Evolutionary conservation across 768 basidiomycete genomes (phyloP), one percentile per base, ranked within the genome.

Genomic region (Lenzites betulinus): DNA sequence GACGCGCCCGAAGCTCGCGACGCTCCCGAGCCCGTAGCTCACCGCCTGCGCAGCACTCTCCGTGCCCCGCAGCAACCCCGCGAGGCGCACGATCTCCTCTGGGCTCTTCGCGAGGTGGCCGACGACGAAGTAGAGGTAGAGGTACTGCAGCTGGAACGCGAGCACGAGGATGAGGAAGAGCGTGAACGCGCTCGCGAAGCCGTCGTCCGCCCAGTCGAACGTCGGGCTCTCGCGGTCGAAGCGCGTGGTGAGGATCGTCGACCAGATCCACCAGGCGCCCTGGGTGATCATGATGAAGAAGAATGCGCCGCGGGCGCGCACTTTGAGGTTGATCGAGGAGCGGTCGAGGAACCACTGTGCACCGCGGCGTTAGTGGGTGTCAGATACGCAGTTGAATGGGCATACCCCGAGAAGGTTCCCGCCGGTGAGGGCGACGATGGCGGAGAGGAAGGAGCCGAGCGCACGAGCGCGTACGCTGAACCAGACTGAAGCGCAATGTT

Each of bases 71-170:
- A 58, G 49, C n/a, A 58, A 47, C 23, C 36, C 56, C 22, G 56
- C 56, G 56, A 58, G 28, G 48, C 56, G 56, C 26, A 58, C 56
- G 48, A 58, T 47, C 39, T 58, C 56, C 56, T 58, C 48, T n/a
- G 49, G 56, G 38, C 48, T 50, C 26, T 35, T 28, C 56, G 56
- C 56, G 56, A 58, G 56, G 56, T 58, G 46, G 48, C 56, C 56
- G 39, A 58, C 56, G 48, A 58, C 56, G 56, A 58, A 58, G 56
- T 58, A 58, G 39, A 58, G 56, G 56, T 58, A 58, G 48, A 58
- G 56, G 56, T 58, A 58, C 56, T 58, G 56, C 48, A 58, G 56
- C 56, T 58, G 56, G 49, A 58, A 58, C 33, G 48, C 38, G 48
- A 58, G 56, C 48, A 58, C 56, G 56, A 58, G 56, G 39, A 58